These are phyloP conservation scores for Taphrina confusa DNA, from an alignment of 1,139 yeast species.

Conservation along the genomic window DNA sequence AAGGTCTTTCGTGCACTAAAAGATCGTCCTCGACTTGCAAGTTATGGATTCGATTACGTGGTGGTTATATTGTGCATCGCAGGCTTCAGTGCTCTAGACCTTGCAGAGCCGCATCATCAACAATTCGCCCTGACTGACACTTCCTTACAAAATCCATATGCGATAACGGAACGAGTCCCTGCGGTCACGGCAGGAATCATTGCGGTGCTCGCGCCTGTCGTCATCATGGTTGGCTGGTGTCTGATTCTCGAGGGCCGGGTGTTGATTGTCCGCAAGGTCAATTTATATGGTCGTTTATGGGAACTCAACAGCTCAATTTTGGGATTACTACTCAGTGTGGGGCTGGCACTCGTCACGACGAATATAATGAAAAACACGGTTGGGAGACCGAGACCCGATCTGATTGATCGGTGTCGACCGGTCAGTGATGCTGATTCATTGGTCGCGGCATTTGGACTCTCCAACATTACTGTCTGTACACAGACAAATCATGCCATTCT, in stretches of 20 bases:
- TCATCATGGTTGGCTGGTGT: conserved; percentile 48
- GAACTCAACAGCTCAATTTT: conserved; percentile 55
- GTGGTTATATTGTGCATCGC: conserved; percentile 36
- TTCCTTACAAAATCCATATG: conserved; percentile 70
- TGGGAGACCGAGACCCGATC: conserved; percentile 79
- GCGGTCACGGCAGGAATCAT: conserved; percentile 48
- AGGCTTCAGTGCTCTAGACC: conserved; percentile 52
- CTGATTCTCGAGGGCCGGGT: conserved; percentile 44
- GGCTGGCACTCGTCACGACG: conserved; percentile 60
- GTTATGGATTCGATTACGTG: conserved; percentile 40
- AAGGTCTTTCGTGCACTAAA: not conserved
- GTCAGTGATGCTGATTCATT: conserved; percentile 39
- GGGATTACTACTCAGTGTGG: conserved; percentile 57
- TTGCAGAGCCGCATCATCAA: conserved; percentile 39
- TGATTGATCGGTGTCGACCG: conserved; percentile 69
- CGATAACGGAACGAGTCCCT: conserved; percentile 63
- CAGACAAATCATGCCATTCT: conserved; percentile 49
- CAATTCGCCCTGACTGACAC: conserved; percentile 63
- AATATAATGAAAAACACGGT: conserved; percentile 70
- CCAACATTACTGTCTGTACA: conserved; percentile 52
- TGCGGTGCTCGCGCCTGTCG: conserved; percentile 52
- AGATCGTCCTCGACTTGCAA: conserved; percentile 1
- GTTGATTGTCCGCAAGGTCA: conserved; percentile 49
- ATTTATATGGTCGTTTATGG: conserved; percentile 40
- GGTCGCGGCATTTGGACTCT: conserved; percentile 44